phyloP scores from a whole-genome alignment of 1,139 yeast genomes.

The Scheffersomyces segobiensis region DNA sequence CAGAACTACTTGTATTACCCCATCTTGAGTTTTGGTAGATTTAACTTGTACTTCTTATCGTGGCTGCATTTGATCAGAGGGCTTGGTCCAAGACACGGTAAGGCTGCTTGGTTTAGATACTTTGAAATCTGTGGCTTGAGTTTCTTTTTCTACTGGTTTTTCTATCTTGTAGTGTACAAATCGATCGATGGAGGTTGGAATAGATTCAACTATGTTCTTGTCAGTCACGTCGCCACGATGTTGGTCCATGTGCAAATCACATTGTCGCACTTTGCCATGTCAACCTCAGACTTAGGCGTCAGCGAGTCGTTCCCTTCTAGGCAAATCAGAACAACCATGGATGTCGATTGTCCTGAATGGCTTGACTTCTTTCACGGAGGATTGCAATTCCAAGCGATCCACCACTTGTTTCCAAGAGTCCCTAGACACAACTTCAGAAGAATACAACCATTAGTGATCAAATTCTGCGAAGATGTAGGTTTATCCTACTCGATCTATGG shows the following conservation, averaged over 20 bases:
- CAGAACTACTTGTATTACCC: slow-evolving; percentile 80
- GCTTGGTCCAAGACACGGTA: slow-evolving; percentile 71
- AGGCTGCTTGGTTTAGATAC: slow-evolving; percentile 85
- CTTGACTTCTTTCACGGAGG: slow-evolving; percentile 91
- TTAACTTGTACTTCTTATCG: slow-evolving; percentile 77
- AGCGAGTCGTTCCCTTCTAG: slow-evolving; percentile 81
- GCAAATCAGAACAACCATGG: slow-evolving; percentile 91
- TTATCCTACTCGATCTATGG: slow-evolving; percentile 83
- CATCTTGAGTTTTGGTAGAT: slow-evolving; percentile 78
- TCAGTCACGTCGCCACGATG: slow-evolving; percentile 82
- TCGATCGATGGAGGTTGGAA: slow-evolving; percentile 52
- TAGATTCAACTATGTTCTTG: slow-evolving; percentile 60
- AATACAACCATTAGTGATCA: slow-evolving; percentile 70
- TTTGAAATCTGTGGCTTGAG: slow-evolving; percentile 70
- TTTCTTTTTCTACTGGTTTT: slow-evolving; percentile 77
- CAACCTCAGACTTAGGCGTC: slow-evolving; percentile 81
- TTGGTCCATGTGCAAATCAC: slow-evolving; percentile 91
- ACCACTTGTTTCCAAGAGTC: slow-evolving; percentile 84
- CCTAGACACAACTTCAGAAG: slow-evolving; percentile 84
- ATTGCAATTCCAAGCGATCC: slow-evolving; percentile 87
- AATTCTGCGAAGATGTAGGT: slow-evolving; percentile 78
- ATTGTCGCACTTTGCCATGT: slow-evolving; percentile 89
- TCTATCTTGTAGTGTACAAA: slow-evolving; percentile 59
- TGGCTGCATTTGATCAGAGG: slow-evolving; percentile 76
- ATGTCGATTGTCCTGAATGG: slow-evolving; percentile 93